Evolutionary conservation across 805 yeast species (phyloP).

Genomic region (Candida piceae): DNA sequence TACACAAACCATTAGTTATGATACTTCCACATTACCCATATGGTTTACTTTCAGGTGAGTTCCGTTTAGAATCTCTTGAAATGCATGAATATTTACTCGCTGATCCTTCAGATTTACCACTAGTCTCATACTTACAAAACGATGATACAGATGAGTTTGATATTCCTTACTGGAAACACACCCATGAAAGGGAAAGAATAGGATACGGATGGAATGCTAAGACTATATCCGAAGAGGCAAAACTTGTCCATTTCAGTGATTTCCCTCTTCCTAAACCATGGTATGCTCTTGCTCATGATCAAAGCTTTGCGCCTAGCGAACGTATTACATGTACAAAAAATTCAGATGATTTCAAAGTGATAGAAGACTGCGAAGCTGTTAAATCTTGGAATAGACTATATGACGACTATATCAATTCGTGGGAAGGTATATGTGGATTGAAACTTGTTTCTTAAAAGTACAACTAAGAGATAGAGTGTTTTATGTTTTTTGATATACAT

Average conservation of each 20-base stretch:
- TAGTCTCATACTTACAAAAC: constrained; percentile 9
- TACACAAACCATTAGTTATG: constrained; percentile 26
- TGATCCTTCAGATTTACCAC: constrained; percentile 39
- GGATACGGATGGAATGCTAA: constrained; percentile 33
- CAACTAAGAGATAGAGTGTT: no score
- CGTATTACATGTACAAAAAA: constrained; percentile 10
- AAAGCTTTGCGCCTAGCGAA: constrained; percentile 3
- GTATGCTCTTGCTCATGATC: constrained; percentile 27
- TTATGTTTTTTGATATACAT: no score
- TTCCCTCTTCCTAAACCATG: constrained; percentile 67
- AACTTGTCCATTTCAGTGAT: constrained; percentile 60
- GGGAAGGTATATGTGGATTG: constrained; percentile 10
- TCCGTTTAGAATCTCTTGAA: constrained; percentile 25
- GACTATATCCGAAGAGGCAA: constrained; percentile 21
- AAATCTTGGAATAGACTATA: constrained; percentile 30
- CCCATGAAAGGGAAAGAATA: constrained; percentile 1
- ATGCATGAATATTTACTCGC: constrained; percentile 37
- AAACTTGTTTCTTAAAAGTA: not conserved
- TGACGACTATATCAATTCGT: constrained; percentile 14
- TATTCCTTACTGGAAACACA: constrained; percentile 19
- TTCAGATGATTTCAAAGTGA: constrained; percentile 17
- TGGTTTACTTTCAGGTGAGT: constrained; percentile 49
- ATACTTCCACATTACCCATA: constrained; percentile 49
- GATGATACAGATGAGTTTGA: constrained; percentile 2
- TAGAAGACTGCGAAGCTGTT: constrained; percentile 30